These are phyloP conservation scores for Kodamaea jinghongensis DNA, from an alignment of 805 yeast species.

Conservation along the genomic window DNA sequence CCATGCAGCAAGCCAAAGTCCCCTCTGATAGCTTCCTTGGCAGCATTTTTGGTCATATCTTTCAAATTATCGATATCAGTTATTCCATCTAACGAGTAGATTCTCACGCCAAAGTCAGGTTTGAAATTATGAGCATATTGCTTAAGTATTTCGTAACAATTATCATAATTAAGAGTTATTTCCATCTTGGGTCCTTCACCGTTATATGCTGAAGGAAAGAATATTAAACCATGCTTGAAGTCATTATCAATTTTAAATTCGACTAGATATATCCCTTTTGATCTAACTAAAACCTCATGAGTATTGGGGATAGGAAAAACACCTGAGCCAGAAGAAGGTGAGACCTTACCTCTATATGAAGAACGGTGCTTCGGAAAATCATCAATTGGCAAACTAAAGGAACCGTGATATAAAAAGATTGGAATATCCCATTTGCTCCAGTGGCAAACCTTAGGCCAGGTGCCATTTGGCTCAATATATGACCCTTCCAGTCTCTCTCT, in stretches of 20 bases:
- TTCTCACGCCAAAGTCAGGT: constrained; percentile 47
- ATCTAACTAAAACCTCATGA: constrained; percentile 37
- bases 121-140: constrained; percentile 22
- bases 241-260: constrained; percentile 63
- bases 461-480: constrained; percentile 39
- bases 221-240: constrained; percentile 60
- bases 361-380: constrained; percentile 27
- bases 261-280: constrained; percentile 70
- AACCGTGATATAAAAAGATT: constrained; percentile 77
- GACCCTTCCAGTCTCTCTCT: constrained; percentile 52
- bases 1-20: constrained; percentile 47
- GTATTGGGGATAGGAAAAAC: constrained; percentile 18
- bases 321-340: constrained; percentile 2
- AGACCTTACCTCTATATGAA: too few species aligned
- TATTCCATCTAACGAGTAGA: constrained; percentile 61
- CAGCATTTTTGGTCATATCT: constrained; percentile 12
- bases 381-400: constrained; percentile 72
- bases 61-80: constrained; percentile 53
- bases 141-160: constrained; percentile 30
- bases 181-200: constrained; percentile 62
- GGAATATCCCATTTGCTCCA: constrained; percentile 85
- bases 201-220: constrained; percentile 50
- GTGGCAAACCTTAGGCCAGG: constrained; percentile 62
- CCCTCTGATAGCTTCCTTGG: constrained; percentile 16
- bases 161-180: constrained; percentile 46